Evolutionary conservation across 495 filamentous ascomycete species (phyloP), one percentile per base, ranked within the genome.

Genomic region (Parmelia sp.): DNA sequence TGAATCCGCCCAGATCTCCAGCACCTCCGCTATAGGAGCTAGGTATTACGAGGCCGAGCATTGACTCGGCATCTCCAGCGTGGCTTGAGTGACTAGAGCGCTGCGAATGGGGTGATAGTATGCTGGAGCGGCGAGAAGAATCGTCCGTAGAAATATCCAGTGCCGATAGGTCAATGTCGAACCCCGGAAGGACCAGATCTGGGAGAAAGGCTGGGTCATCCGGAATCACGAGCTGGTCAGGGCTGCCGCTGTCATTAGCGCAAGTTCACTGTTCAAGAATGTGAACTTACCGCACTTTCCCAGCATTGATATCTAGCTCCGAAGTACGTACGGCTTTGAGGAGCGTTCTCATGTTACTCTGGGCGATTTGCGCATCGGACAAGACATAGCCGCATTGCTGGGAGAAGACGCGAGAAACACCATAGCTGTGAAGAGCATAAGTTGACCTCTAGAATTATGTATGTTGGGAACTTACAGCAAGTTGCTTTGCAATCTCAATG

Each of bases 151-250:
- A 70, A 29, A 61, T 60, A 21, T 76, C 71, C 42, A 79, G 66
- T 36, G 71, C 68, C 4, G 74, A 66, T 36, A 87, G 66, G 59
- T 89, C 83, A 37, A 89, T 69, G 44, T 87, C 81, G 25, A 88
- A 72, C 14, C 77, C 76, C 15, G 81, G 82, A 23, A 89, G 77
- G 56, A 73, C 75, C 29, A 84, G 79, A 45, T 90, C 88, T 0
- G 89, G 89, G 2, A 92, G 72, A 68, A 97, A 96, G n/a, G 84
- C 82, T 9, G 92, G 92, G 72, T 97, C 94, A 66, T 98, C 90
- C 27, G 81, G 76, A 6, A 97, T 79, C 19, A 92, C 73, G 55
- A 96, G 84, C 66, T 91, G 89, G 53, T 89, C 88, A 27, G 87
- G 88, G 65, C 93, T 96, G 69, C 10, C 57, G 57, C 12, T 58